Evolutionary conservation across 139 green algal genomes (phyloP).

Genomic region (Diplosphaera chodatii): DNA sequence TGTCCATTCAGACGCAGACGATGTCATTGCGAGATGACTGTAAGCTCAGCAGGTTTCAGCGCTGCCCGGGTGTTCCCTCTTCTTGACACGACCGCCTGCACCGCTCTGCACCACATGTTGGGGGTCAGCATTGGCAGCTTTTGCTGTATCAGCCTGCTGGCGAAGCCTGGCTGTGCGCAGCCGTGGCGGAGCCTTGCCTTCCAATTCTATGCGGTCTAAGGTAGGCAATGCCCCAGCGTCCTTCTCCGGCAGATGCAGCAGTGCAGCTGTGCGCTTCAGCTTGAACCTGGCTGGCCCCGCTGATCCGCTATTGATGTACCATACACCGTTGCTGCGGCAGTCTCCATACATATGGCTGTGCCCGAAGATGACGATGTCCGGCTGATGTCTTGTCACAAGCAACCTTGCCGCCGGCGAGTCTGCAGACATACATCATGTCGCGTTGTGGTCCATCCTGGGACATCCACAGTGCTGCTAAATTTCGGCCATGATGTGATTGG

Average conservation of each 20-base stretch:
- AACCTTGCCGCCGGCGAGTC: slow-evolving; percentile 4
- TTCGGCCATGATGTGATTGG: too few relatives aligned
- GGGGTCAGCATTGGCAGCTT: background rate
- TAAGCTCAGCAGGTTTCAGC: too few relatives aligned
- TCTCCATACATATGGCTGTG: slow-evolving; percentile 29
- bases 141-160: background rate
- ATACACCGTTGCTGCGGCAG: background rate
- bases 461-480: too few relatives aligned
- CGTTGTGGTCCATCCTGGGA: too few relatives aligned
- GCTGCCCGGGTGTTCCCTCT: too few relatives aligned
- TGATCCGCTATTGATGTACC: slow-evolving; percentile 30
- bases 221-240: too few relatives aligned
- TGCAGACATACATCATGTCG: too few relatives aligned
- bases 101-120: too few relatives aligned
- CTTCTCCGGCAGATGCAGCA: slow-evolving; percentile 14
- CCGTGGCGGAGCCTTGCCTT: background rate
- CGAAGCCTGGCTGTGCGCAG: background rate
- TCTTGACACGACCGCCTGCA: too few relatives aligned
- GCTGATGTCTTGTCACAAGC: slow-evolving; percentile 9
- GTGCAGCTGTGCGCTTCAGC: slow-evolving; percentile 17
- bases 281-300: slow-evolving; percentile 35
- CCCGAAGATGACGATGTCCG: slow-evolving; percentile 31
- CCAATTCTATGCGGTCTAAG: background rate
- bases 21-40: slow-evolving; percentile 12
- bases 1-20: too few relatives aligned